These are phyloP conservation scores for Fusarium ramigenum DNA, from an alignment of 2,329 filamentous ascomycete species.

Conservation along the genomic window DNA sequence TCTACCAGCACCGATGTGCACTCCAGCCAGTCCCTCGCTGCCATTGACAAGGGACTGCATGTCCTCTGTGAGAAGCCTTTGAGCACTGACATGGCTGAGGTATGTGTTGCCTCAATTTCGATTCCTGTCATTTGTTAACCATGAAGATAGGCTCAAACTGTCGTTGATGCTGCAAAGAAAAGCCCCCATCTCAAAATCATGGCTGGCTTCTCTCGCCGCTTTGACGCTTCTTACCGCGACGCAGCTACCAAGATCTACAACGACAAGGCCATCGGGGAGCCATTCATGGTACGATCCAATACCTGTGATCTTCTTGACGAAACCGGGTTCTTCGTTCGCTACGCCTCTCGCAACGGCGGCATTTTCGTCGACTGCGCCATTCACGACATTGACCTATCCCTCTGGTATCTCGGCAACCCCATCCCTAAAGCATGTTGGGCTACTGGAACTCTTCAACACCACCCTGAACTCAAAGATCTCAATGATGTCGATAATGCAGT, in stretches of 20 bases:
- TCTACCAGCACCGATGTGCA: constrained; percentile 31
- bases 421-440: constrained; percentile 29
- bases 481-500: constrained; percentile 45
- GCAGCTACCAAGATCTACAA: constrained; percentile 60
- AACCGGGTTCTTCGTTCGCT: constrained; percentile 72
- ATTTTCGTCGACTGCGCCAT: constrained; percentile 77
- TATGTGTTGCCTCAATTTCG: constrained; percentile 51
- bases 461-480: constrained; percentile 41
- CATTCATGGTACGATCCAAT: constrained; percentile 69
- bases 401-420: constrained; percentile 43
- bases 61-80: constrained; percentile 36
- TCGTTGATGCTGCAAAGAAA: constrained; percentile 63
- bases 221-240: constrained; percentile 72
- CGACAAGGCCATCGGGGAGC: constrained; percentile 64
- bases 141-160: constrained; percentile 60
- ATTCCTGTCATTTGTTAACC: too few species aligned
- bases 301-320: constrained; percentile 74
- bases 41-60: constrained; percentile 21
- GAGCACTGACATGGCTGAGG: constrained; percentile 56
- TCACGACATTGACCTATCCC: constrained; percentile 65
- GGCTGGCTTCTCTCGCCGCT: constrained; percentile 53
- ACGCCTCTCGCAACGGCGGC: constrained; percentile 70
- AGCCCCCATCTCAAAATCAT: constrained; percentile 71
- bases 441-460: constrained; percentile 20
- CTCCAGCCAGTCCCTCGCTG: constrained; percentile 20